Base-by-base conservation (phyloP, 1,139 yeast genomes). In the Keqinozyma sinolaborantium region DNA sequence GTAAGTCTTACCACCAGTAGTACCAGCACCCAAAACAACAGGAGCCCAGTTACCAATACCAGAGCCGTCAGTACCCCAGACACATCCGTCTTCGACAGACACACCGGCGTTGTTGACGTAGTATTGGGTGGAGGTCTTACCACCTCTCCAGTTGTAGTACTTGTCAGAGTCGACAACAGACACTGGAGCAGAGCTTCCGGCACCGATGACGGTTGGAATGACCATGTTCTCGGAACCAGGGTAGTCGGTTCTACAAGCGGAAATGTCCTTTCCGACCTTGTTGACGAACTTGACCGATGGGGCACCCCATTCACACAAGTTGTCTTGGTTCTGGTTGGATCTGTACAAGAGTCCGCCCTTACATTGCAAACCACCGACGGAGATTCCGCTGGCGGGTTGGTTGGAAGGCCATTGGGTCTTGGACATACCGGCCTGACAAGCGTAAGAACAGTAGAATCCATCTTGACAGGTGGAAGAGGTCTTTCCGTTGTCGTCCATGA, bases 141-240 rank as follows among this genome's bases (percentile, higher is more conserved):
- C 73, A 35, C 95, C 95, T 56, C 65, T 54, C 97, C 97, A 90
- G 36, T 58, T 60, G 77, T 77, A 92, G 77, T 90, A 90, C 41
- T 67, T 54, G 51, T 64, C 78, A 58, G 80, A 79, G 59, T 88
- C 76, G 44, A 88, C 95, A 44, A 83, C 94, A 33, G 95, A 72
- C 49, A 86, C 70, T 31, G 84, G 82, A 50, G 73, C 65, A 25
- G 73, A 47, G 26, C 68, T 56, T 48, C 95, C 95, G 40, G 83
- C 86, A 25, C 60, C 60, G 34, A 90, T 84, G 38, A 78, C 65
- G 40, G 97, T 90, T 57, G 97, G 97, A 42, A 90, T 74, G 50
- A 80, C 90, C 97, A 92, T 92, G 75, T 87, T 88, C 73, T 92
- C 98, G 42, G 96, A 83, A 70, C 97, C 97, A 52, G 97, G 98